phyloP scores from a whole-genome alignment of 2,329 filamentous ascomycete genomes.

The Botrytis cinerea region DNA sequence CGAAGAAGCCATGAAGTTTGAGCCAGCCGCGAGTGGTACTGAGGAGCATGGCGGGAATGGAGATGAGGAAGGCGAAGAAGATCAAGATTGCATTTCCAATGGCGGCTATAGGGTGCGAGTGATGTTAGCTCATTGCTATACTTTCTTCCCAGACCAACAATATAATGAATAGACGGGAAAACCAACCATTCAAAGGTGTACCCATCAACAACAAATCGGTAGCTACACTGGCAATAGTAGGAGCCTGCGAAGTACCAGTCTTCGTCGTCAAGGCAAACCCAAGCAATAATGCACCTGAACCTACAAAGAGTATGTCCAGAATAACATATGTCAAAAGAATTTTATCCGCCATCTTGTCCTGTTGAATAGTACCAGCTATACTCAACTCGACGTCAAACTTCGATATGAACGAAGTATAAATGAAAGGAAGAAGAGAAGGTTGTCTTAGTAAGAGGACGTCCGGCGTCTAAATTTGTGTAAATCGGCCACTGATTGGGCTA shows the following conservation, averaged over 20 bases:
- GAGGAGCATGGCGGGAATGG: slow-evolving; percentile 70
- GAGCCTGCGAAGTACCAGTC: slow-evolving; percentile 45
- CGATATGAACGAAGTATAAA: not conserved
- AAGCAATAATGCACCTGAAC: slow-evolving; percentile 53
- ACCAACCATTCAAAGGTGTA: slow-evolving; percentile 55
- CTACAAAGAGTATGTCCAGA: slow-evolving; percentile 54
- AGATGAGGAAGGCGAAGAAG: slow-evolving; percentile 68
- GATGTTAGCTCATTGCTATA: slow-evolving; percentile 19
- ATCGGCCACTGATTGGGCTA: not conserved
- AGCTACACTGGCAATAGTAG: slow-evolving; percentile 52
- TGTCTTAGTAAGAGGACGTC: slow-evolving; percentile 35
- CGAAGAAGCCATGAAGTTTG: slow-evolving; percentile 66
- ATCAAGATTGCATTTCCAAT: slow-evolving; percentile 73
- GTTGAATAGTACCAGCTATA: slow-evolving; percentile 25
- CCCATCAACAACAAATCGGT: slow-evolving; percentile 52
- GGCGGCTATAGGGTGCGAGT: slow-evolving; percentile 52
- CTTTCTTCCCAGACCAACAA: no score
- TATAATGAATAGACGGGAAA: not conserved
- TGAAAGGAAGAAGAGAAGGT: not conserved
- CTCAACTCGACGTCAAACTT: not conserved
- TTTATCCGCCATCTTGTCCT: slow-evolving; percentile 50
- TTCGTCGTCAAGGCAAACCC: slow-evolving; percentile 54
- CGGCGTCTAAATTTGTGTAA: slow-evolving; percentile 35
- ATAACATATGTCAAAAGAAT: slow-evolving; percentile 54
- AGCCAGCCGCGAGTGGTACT: slow-evolving; percentile 67